Conservation (phyloP, 1,284 basidiomycete genomes). For the Ceratobasidium sp. region DNA sequence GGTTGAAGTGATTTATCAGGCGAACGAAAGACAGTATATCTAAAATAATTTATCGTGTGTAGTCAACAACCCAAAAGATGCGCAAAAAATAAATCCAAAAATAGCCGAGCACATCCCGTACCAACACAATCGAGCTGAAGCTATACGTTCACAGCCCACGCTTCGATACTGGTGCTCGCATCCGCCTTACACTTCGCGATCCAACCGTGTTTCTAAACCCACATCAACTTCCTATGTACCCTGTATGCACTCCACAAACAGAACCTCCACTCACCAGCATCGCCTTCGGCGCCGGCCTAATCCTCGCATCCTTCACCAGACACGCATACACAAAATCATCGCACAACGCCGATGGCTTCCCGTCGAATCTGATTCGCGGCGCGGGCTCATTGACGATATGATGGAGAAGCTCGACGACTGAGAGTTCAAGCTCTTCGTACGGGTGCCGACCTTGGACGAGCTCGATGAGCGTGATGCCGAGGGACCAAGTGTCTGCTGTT, state of each 20-base stretch:
- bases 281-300: conserved; percentile 83
- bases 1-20: too few species aligned
- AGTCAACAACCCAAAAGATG: too few species aligned
- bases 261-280: conserved; percentile 72
- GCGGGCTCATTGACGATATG: conserved; percentile 98
- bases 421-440: conserved; percentile 85
- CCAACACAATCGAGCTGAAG: neutral
- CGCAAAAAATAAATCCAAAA: neutral
- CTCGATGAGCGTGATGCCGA: conserved; percentile 96
- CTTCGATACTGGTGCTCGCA: conserved; percentile 69
- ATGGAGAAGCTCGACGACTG: conserved; percentile 95
- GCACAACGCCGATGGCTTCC: conserved; percentile 77
- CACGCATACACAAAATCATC: conserved; percentile 87
- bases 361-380: conserved; percentile 78
- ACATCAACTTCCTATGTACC: neutral
- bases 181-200: conserved; percentile 66
- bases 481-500: conserved; percentile 97
- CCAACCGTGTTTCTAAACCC: conserved; percentile 70
- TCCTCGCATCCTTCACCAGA: conserved; percentile 84
- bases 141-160: conserved; percentile 64
- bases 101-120: too few species aligned
- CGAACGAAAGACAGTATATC: too few species aligned
- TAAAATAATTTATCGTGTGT: too few species aligned
- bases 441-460: conserved; percentile 94
- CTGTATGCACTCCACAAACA: conserved; percentile 41